phyloP scores from a whole-genome alignment of 306 rosid species.

The Vicia villosa region DNA sequence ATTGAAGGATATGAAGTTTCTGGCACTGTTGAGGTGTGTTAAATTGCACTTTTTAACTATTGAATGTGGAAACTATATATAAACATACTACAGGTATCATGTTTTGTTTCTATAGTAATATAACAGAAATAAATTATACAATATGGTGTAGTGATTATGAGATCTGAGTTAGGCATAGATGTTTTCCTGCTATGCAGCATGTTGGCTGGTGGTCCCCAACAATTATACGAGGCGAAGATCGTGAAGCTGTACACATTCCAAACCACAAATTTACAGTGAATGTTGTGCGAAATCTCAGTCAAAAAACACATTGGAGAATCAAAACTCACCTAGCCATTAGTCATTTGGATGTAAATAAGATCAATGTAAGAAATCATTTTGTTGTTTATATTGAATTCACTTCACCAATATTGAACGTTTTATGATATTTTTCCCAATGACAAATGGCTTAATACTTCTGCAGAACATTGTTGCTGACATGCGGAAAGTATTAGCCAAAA shows the following conservation, averaged over 20 bases:
- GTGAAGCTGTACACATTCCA: slow-evolving; percentile 98
- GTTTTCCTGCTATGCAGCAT: slow-evolving; percentile 61
- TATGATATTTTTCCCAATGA: slow-evolving; percentile 18
- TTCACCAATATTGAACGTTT: slow-evolving; percentile 19
- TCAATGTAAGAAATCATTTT: slow-evolving; percentile 62
- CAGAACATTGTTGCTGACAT: slow-evolving; percentile 96
- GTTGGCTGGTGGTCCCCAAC: slow-evolving; percentile 99
- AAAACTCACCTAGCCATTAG: slow-evolving; percentile 92
- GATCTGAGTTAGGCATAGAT: slow-evolving; percentile 31
- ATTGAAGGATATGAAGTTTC: slow-evolving; percentile 97
- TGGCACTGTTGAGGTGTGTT: slow-evolving; percentile 89
- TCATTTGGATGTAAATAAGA: slow-evolving; percentile 89
- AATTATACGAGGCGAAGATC: slow-evolving; percentile 91
- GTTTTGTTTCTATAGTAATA: slow-evolving; percentile 8
- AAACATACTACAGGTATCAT: neutral
- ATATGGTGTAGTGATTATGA: slow-evolving; percentile 26
- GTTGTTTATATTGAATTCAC: slow-evolving; percentile 1
- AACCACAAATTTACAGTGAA: slow-evolving; percentile 93
- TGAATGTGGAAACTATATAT: slow-evolving; percentile 18
- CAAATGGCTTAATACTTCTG: slow-evolving; percentile 39
- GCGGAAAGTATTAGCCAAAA: slow-evolving; percentile 95
- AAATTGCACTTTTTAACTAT: slow-evolving; percentile 29
- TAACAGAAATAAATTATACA: slow-evolving; percentile 4
- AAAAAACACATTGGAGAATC: slow-evolving; percentile 97
- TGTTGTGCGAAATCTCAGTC: slow-evolving; percentile 86